Evolutionary conservation across 148 eudicot species (phyloP).

Genomic region (Nyssa sinensis): DNA sequence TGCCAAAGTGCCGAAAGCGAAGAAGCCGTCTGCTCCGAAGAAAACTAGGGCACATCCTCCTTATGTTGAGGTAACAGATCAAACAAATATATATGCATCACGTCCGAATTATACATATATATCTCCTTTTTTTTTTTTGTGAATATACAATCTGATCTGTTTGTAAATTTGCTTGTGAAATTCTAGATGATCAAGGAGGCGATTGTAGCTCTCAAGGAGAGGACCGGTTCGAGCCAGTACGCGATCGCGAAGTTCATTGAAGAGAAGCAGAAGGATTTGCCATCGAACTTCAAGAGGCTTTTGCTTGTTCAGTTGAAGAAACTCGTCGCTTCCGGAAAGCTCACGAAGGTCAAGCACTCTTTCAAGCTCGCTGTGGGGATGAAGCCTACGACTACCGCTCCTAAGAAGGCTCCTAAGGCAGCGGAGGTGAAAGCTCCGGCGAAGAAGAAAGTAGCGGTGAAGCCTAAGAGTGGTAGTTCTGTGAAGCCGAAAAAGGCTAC

Average conservation of each 20-base stretch:
- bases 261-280: slow-evolving; percentile 46
- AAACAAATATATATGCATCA: too few relatives aligned
- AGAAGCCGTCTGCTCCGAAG: slow-evolving; percentile 21
- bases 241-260: slow-evolving; percentile 59
- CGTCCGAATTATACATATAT: too few relatives aligned
- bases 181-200: slow-evolving; percentile 46
- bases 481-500: too few relatives aligned
- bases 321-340: slow-evolving; percentile 27
- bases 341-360: slow-evolving; percentile 41
- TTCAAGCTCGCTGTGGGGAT: slow-evolving; percentile 37
- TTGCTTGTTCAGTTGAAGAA: slow-evolving; percentile 33
- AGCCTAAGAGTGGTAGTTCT: too few relatives aligned
- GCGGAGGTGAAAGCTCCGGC: too few relatives aligned
- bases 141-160: not conserved
- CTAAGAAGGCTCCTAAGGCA: slow-evolving; percentile 15
- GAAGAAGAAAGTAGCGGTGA: slow-evolving; percentile 11
- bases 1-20: slow-evolving; percentile 19
- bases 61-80: slow-evolving; percentile 31
- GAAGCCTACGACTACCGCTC: slow-evolving; percentile 11
- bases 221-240: slow-evolving; percentile 51
- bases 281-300: slow-evolving; percentile 41
- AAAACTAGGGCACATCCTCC: slow-evolving; percentile 41
- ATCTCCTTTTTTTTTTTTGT: too few relatives aligned
- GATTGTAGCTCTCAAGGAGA: slow-evolving; percentile 47
- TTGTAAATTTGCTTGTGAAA: not conserved